A percentile compares a stretch with the other conserved stretches of the same genome.
Conservation (phyloP, 2,329 filamentous ascomycete genomes). For the Albifimbria verrucaria region DNA sequence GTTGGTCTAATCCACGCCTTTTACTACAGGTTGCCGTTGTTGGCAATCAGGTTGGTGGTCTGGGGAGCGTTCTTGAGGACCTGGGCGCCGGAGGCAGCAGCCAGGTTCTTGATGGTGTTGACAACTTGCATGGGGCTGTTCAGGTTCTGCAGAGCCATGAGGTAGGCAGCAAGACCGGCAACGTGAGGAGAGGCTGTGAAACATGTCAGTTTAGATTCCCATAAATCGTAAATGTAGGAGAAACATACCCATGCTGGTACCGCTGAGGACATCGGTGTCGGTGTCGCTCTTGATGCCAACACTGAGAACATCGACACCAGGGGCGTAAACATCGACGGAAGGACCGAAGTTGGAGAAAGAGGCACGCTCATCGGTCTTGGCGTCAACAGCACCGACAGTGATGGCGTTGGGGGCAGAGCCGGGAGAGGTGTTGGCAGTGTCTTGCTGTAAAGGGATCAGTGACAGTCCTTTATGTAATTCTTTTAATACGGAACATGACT, state of each 20-base stretch:
- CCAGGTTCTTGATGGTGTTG: slow-evolving; percentile 52
- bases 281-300: slow-evolving; percentile 49
- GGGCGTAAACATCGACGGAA: slow-evolving; percentile 52
- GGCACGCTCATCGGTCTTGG: slow-evolving; percentile 43
- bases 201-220: neutral
- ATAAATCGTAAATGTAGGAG: neutral
- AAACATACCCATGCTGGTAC: slow-evolving; percentile 53
- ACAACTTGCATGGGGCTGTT: slow-evolving; percentile 32
- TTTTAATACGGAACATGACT: slow-evolving; percentile 16
- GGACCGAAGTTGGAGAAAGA: slow-evolving; percentile 58
- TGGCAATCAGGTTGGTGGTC: slow-evolving; percentile 53
- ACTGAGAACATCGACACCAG: slow-evolving; percentile 51
- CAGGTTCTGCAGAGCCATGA: slow-evolving; percentile 56
- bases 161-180: slow-evolving; percentile 64
- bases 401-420: slow-evolving; percentile 55
- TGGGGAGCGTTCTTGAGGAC: slow-evolving; percentile 38
- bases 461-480: neutral
- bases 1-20: no score
- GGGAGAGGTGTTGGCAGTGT: slow-evolving; percentile 49
- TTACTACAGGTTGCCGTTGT: slow-evolving; percentile 45
- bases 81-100: slow-evolving; percentile 38
- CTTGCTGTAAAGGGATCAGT: slow-evolving; percentile 25
- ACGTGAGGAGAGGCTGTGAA: slow-evolving; percentile 59
- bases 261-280: slow-evolving; percentile 43
- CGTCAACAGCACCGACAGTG: slow-evolving; percentile 58